These are phyloP conservation scores for Tylopilus sp. DNA, from an alignment of 1,284 basidiomycete species.

Conservation along the genomic window DNA sequence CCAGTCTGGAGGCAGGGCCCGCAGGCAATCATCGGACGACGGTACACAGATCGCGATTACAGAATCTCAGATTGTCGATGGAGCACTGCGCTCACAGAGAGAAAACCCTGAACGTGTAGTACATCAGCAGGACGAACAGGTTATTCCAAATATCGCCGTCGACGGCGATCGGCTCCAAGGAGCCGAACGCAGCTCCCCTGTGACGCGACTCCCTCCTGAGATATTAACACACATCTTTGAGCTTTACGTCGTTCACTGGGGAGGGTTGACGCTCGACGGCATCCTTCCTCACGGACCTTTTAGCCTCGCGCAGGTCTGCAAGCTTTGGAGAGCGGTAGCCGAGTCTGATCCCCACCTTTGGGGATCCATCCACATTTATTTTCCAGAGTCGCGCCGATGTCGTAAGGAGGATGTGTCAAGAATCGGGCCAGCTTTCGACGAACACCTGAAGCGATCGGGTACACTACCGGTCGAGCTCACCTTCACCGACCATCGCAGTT, in stretches of 20 bases:
- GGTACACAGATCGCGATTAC: background rate
- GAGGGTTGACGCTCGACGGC: background rate
- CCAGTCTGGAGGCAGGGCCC: background rate
- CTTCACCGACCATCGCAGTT: conserved; percentile 15
- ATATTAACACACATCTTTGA: conserved; percentile 15
- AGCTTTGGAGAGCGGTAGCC: conserved; percentile 11
- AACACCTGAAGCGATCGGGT: conserved; percentile 15
- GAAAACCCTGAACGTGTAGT: background rate
- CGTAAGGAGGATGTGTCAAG: conserved; percentile 6
- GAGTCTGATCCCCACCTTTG: conserved; percentile 21
- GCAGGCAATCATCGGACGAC: background rate
- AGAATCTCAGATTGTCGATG: background rate
- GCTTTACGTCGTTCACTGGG: conserved; percentile 1
- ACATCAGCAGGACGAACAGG: background rate
- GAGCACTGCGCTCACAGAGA: background rate
- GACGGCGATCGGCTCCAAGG: background rate
- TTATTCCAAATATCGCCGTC: background rate
- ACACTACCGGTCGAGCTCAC: conserved; percentile 19
- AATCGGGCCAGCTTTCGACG: conserved; percentile 4
- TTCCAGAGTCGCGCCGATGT: background rate
- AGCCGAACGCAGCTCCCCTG: background rate
- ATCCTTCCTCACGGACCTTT: background rate
- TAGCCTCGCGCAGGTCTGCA: conserved; percentile 18
- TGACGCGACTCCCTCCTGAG: conserved; percentile 16
- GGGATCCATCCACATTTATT: conserved; percentile 15